A percentile compares a stretch with the other conserved stretches of the same genome.
Evolutionary conservation across 2,329 filamentous ascomycete species (phyloP).

Genomic region (Aspergillus aculeatinus): DNA sequence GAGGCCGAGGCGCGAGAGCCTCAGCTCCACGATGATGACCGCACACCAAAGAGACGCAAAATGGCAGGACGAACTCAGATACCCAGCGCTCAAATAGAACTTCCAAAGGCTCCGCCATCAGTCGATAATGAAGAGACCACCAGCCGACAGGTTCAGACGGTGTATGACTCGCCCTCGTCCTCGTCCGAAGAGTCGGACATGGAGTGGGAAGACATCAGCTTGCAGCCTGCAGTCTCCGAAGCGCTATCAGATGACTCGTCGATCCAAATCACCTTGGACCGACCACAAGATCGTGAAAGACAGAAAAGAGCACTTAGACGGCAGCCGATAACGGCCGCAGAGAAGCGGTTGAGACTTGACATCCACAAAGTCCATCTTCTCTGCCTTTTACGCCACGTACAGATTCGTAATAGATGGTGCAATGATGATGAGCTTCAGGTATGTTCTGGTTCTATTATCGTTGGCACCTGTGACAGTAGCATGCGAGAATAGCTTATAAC

Average conservation of each 20-base stretch:
- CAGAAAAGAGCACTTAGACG: conserved; percentile 38
- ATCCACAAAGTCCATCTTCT: conserved; percentile 86
- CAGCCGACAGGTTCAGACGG: conserved; percentile 28
- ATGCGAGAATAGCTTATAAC: neutral
- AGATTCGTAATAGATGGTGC: conserved; percentile 83
- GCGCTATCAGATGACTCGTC: conserved; percentile 24
- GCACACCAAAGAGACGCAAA: conserved; percentile 42
- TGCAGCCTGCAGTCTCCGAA: conserved; percentile 36
- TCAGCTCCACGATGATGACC: conserved; percentile 22
- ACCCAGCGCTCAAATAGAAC: neutral
- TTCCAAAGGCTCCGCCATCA: conserved; percentile 15
- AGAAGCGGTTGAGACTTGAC: conserved; percentile 64
- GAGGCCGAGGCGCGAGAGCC: conserved; percentile 39
- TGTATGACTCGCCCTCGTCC: conserved; percentile 46
- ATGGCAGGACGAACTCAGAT: conserved; percentile 28
- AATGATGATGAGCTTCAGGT: conserved; percentile 71
- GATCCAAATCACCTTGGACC: conserved; percentile 41
- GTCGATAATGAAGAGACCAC: conserved; percentile 11
- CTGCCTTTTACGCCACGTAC: conserved; percentile 75
- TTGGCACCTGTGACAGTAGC: neutral
- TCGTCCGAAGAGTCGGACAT: conserved; percentile 60
- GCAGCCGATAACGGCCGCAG: conserved; percentile 55
- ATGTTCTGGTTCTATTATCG: conserved; percentile 9
- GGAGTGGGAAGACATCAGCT: conserved; percentile 63
- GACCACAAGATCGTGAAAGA: conserved; percentile 21